Base-by-base conservation (phyloP, 1,139 yeast genomes). In the Suhomyces bolitotheri region DNA sequence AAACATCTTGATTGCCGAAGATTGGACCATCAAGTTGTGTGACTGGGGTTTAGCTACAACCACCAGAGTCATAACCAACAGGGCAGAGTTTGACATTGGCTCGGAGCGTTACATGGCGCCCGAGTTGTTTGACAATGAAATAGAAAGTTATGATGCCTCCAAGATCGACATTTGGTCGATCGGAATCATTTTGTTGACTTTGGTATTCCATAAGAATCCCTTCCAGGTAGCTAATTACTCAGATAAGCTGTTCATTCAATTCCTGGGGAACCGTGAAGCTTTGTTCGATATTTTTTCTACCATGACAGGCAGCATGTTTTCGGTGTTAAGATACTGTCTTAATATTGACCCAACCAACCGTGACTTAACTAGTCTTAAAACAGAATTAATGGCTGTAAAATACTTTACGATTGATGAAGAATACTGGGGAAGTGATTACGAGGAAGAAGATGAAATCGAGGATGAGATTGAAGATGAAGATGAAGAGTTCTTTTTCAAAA, bases 101-200 rank as follows among this genome's bases (percentile, higher is more conserved):
- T 81, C 92, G 32, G 97, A 90, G 60, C 72, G 97, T 42, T 92
- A 92, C 60, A 92, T 92, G 98, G 96, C 97, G 0, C 98, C 98
- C 0, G 98, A 92, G 56, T 67, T 90, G 36, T 78, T 84, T 53
- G 88, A 82, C 49, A 60, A 66, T 16, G 72, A 76, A 34, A 66
- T 78, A 32, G 76, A 75, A 27, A 68, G 72, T 29, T 92, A 92
- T 59, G 88, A 85, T 53, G 92, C 97, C 13, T 80, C 84, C 16
- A 85, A 86, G 60, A 86, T 86, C 33, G 98, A 92, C 62, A 71
- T 90, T 39, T 92, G 98, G 98, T 82, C 97, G 1, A 65, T 87
- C 43, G 98, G 97, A 15, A 82, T 90, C 46, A 86, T 89, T 39
- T 70, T 92, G 43, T 67, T 92, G 50, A 90, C 94, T 49, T 71